phyloP scores from a whole-genome alignment of 177 flowering plant genomes.

The Vitis hybrid region DNA sequence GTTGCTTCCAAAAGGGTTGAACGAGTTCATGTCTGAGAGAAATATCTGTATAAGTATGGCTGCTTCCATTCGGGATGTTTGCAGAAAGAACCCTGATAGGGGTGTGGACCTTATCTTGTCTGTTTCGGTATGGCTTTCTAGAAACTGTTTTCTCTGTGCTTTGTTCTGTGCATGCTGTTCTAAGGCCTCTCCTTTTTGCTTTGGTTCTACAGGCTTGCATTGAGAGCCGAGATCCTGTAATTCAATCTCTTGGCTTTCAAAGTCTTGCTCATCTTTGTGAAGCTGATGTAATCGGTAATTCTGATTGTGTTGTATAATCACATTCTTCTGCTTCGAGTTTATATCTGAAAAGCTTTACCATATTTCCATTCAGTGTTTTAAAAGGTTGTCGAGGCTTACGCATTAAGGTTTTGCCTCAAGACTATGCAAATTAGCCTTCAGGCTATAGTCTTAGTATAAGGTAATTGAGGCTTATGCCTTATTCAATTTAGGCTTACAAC shows the following conservation, averaged over 20 bases:
- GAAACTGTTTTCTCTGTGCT: slow-evolving; percentile 18
- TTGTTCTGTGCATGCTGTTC: slow-evolving; percentile 10
- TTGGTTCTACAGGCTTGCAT: slow-evolving; percentile 71
- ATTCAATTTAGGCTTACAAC: too few species aligned
- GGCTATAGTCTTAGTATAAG: too few species aligned
- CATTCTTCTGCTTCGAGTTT: neutral
- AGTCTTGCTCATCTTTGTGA: slow-evolving; percentile 92
- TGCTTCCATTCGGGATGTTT: slow-evolving; percentile 82
- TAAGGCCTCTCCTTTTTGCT: slow-evolving; percentile 5
- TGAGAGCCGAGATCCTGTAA: slow-evolving; percentile 62
- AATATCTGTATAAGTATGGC: slow-evolving; percentile 72
- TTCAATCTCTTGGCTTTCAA: slow-evolving; percentile 82
- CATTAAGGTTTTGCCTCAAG: too few species aligned
- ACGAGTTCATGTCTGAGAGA: slow-evolving; percentile 43
- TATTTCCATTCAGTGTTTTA: too few species aligned
- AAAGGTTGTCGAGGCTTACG: too few species aligned
- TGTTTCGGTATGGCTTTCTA: slow-evolving; percentile 62
- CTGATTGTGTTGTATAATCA: neutral
- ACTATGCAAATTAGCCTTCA: too few species aligned
- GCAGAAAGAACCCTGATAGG: slow-evolving; percentile 87
- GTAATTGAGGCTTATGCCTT: too few species aligned
- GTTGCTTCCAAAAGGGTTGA: slow-evolving; percentile 58
- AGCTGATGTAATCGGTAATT: slow-evolving; percentile 93
- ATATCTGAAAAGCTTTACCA: too few species aligned
- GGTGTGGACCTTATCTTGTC: slow-evolving; percentile 96